phyloP scores from a whole-genome alignment of 2,329 filamentous ascomycete species.

The Amylocarpus encephaloides region DNA sequence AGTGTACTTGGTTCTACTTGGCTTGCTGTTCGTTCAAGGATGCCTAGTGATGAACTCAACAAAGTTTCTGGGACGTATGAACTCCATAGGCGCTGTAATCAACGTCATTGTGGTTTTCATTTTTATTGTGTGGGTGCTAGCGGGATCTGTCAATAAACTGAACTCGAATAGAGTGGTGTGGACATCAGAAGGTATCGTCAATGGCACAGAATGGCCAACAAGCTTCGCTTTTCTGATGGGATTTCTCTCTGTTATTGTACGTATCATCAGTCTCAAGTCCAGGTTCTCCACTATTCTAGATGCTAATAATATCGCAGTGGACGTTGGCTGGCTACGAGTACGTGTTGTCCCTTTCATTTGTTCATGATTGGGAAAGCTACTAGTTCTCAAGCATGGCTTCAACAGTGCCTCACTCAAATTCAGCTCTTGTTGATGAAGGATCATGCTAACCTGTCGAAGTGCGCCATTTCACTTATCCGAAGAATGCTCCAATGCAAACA shows the following conservation, averaged over 20 bases:
- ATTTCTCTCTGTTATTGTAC: constrained; percentile 51
- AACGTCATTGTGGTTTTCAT: constrained; percentile 31
- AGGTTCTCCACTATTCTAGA: not conserved
- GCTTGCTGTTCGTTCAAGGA: constrained; percentile 30
- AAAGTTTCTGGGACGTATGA: constrained; percentile 20
- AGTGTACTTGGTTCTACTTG: constrained; percentile 30
- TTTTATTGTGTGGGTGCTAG: constrained; percentile 29
- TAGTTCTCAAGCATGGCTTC: too few relatives aligned
- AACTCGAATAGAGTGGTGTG: constrained; percentile 9
- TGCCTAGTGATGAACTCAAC: constrained; percentile 33
- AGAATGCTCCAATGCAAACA: constrained; percentile 61
- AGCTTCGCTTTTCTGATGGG: constrained; percentile 57
- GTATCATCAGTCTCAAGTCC: not conserved
- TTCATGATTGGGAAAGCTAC: too few relatives aligned
- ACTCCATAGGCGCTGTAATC: constrained; percentile 14
- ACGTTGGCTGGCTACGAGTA: constrained; percentile 31
- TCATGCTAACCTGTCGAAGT: constrained; percentile 29
- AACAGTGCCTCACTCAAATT: too few relatives aligned
- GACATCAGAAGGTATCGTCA: constrained; percentile 38
- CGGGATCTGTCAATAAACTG: constrained; percentile 10
- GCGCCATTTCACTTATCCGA: constrained; percentile 58
- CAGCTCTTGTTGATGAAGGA: too few relatives aligned
- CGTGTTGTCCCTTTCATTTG: constrained; percentile 33
- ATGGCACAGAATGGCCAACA: constrained; percentile 51
- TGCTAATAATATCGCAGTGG: constrained; percentile 1